These are phyloP conservation scores for Oryza longistaminata DNA, from an alignment of 176 grass and related monocot species.

Conservation along the genomic window DNA sequence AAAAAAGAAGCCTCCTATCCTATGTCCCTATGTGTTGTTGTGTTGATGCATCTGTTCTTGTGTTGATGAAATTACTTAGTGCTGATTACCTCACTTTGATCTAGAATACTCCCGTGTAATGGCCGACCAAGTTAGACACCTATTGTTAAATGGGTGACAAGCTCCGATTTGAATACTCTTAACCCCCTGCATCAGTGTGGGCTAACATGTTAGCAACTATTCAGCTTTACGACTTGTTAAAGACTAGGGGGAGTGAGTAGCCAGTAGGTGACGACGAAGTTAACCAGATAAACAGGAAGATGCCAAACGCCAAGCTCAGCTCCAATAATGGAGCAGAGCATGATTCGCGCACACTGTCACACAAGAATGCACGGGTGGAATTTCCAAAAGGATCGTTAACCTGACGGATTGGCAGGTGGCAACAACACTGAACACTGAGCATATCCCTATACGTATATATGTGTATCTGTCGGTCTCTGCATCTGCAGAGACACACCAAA, in stretches of 20 bases:
- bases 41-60: neutral
- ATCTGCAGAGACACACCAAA: neutral
- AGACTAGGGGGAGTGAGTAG: neutral
- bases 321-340: neutral
- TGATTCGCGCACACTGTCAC: neutral
- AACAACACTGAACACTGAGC: neutral
- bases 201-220: slow-evolving; percentile 32
- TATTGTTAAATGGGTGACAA: neutral
- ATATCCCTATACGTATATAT: neutral
- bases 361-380: neutral
- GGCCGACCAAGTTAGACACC: slow-evolving; percentile 38
- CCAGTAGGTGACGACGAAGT: neutral
- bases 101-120: slow-evolving; percentile 25
- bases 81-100: neutral
- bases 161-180: neutral
- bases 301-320: neutral
- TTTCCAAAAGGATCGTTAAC: neutral
- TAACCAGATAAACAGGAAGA: neutral
- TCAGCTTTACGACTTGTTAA: slow-evolving; percentile 38
- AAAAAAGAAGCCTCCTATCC: neutral
- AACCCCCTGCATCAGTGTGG: neutral
- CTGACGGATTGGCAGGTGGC: neutral
- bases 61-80: neutral
- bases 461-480: neutral
- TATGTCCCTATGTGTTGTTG: neutral